Percentiles rank a stretch among this genome's conserved stretches.
Conservation (phyloP, 2,329 filamentous ascomycete species). For the Nemania abortiva region DNA sequence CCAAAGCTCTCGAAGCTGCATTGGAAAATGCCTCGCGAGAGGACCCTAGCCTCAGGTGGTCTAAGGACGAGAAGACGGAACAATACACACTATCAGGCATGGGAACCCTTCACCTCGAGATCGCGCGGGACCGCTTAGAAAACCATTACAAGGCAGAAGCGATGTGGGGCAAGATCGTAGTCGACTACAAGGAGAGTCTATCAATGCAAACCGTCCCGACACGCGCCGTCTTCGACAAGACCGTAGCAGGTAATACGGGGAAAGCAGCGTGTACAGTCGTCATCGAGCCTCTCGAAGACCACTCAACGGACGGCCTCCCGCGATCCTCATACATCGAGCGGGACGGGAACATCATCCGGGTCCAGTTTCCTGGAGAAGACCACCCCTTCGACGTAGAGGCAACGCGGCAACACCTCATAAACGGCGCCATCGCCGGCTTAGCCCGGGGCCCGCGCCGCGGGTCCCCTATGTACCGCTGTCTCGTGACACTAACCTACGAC, state of each 20-base stretch:
- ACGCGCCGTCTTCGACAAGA: conserved; percentile 78
- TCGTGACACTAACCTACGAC: conserved; percentile 77
- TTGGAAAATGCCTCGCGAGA: conserved; percentile 85
- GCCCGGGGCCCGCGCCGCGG: conserved; percentile 84
- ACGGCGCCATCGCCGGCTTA: conserved; percentile 85
- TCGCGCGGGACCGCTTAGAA: conserved; percentile 87
- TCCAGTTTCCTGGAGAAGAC: conserved; percentile 58
- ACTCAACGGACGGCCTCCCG: conserved; percentile 54
- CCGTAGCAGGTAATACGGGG: conserved; percentile 82
- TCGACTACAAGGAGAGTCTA: conserved; percentile 91
- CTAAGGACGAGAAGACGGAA: conserved; percentile 87
- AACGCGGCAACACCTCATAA: conserved; percentile 73
- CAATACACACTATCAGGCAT: conserved; percentile 95
- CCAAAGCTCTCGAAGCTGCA: conserved; percentile 81
- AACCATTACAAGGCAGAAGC: conserved; percentile 90
- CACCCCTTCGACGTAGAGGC: conserved; percentile 64
- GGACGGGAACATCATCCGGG: conserved; percentile 78
- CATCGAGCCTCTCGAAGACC: conserved; percentile 70
- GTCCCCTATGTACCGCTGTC: conserved; percentile 82
- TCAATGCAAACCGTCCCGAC: conserved; percentile 67
- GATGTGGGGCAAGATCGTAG: conserved; percentile 90
- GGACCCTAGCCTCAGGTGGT: conserved; percentile 91
- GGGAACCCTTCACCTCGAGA: conserved; percentile 95
- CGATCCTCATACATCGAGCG: conserved; percentile 61
- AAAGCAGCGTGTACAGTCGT: conserved; percentile 80